These are phyloP conservation scores for Grigorovia jiainica DNA, from an alignment of 805 yeast species.

Conservation along the genomic window DNA sequence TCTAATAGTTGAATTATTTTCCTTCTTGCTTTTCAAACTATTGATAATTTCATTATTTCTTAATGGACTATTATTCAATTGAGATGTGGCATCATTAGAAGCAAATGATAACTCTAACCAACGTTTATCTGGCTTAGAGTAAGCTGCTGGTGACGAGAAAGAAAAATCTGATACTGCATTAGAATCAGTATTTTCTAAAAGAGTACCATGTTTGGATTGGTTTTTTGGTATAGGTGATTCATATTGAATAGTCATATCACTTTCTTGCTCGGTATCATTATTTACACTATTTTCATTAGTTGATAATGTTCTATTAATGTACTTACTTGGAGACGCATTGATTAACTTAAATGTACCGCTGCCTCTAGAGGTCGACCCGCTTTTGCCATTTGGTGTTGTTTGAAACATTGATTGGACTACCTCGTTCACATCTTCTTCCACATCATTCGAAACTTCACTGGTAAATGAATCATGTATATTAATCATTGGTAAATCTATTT, in stretches of 20 bases:
- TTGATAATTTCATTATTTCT: too few species aligned
- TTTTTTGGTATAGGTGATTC: background rate
- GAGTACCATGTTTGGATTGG: background rate
- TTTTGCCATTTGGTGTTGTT: background rate
- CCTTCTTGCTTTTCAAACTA: slow-evolving; percentile 6
- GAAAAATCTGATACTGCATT: slow-evolving; percentile 12
- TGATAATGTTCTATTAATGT: background rate
- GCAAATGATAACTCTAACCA: slow-evolving; percentile 16
- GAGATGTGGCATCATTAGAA: slow-evolving; percentile 15
- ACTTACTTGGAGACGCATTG: slow-evolving; percentile 3
- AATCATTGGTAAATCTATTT: background rate
- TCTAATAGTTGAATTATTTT: slow-evolving; percentile 2
- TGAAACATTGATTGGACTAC: slow-evolving; percentile 4
- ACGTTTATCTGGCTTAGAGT: slow-evolving; percentile 10
- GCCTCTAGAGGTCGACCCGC: too few species aligned
- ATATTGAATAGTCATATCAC: background rate
- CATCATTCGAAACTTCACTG: background rate
- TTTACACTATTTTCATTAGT: background rate
- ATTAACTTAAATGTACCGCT: slow-evolving; percentile 3
- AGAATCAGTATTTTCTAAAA: slow-evolving; percentile 2
- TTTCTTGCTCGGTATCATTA: background rate
- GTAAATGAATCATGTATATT: background rate
- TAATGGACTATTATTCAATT: slow-evolving; percentile 8
- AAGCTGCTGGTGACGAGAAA: slow-evolving; percentile 11
- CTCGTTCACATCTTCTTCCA: background rate